Evolutionary conservation across 148 eudicot species (phyloP), one percentile per base, ranked within the genome.

Genomic region (Rhododendron ferrugineum): DNA sequence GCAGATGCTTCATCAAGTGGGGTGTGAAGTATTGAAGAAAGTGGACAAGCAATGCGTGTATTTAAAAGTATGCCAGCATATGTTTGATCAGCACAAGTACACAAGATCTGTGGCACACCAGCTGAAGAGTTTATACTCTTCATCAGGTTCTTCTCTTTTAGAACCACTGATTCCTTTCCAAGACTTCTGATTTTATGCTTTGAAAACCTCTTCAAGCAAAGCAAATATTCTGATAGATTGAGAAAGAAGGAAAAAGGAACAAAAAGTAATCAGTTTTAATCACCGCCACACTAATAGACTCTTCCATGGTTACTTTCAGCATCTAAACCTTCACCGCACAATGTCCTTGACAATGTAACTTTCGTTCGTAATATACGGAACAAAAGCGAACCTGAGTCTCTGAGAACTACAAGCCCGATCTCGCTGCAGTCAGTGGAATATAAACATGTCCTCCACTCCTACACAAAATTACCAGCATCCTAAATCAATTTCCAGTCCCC

Each of bases 351-450:
- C 36, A 49, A 22, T 34, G 32, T 32, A 28, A 47, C 28, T 20
- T 47, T 22, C 30, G 2, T 66, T 66, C 34, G 3, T 10, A 6
- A 54, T 49, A 77, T 49, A 75, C n/a, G 30, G 30, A 28, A 74
- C 6, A 28, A 58, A 73, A 81, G 87, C 89, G 28, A 85, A 95
- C 99, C 98, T 90, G 98, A 87, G 77, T 89, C 91, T 87, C 85
- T 92, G 78, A 90, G 70, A 85, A 83, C 87, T 73, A 97, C 98
- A 84, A 97, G 94, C 54, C 99, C 98, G 49, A 97, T 90, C 89
- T 97, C 99, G 88, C 95, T 87, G 90, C 98, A 97, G 82, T 97
- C 99, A 1, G 96, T 94, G 75, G 94, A 89, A 90, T 92, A 97
- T 54, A 93, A 81, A 82, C 95, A 88, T 76, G 86, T 92, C 86